Evolutionary conservation across 129 eudicot species (phyloP).

Genomic region (Oenanthe sinensis): DNA sequence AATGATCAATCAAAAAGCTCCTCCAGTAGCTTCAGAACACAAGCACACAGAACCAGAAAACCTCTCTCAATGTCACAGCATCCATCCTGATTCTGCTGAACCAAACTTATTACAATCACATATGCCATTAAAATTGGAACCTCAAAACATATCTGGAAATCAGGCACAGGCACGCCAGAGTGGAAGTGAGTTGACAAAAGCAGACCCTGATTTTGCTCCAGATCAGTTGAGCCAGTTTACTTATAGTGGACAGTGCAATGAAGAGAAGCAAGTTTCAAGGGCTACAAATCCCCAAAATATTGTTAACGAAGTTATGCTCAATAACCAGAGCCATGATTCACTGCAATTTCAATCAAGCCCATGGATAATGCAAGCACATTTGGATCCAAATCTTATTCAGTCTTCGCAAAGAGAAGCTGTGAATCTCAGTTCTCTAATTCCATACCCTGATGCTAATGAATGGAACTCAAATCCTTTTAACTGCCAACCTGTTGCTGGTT

Average conservation of each 20-base stretch:
- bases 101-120: constrained; percentile 13
- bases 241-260: constrained; percentile 20
- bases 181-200: constrained; percentile 18
- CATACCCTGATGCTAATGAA: constrained; percentile 32
- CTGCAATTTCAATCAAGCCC: constrained; percentile 24
- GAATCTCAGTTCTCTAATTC: constrained; percentile 39
- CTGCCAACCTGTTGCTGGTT: not conserved
- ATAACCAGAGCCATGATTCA: constrained; percentile 20
- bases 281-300: constrained; percentile 25
- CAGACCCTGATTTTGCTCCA: constrained; percentile 16
- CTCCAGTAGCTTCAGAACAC: constrained; percentile 6
- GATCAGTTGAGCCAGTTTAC: constrained; percentile 21
- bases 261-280: constrained; percentile 18
- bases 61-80: constrained; percentile 31
- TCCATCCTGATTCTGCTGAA: constrained; percentile 25
- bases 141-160: constrained; percentile 8
- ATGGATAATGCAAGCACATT: constrained; percentile 20
- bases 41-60: constrained; percentile 15
- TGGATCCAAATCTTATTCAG: constrained; percentile 38
- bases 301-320: constrained; percentile 18
- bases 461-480: constrained; percentile 27
- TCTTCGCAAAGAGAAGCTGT: constrained; percentile 44
- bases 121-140: constrained; percentile 13
- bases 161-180: not conserved
- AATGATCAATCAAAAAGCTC: constrained; percentile 13